Evolutionary conservation across 768 basidiomycete genomes (phyloP).

Genomic region (Tylopilus rubrobrunneus): DNA sequence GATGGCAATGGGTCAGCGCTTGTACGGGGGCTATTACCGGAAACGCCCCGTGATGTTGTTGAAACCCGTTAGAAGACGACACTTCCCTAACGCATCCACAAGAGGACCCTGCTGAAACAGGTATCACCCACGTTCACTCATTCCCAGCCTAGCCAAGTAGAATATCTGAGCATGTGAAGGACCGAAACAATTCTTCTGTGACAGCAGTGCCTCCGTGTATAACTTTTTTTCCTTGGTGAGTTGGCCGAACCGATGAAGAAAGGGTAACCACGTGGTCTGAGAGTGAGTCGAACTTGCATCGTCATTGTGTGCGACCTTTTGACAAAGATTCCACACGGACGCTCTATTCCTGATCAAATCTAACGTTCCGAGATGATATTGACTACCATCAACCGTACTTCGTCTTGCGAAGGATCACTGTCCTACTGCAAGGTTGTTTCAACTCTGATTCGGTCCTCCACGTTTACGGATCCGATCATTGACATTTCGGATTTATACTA

Average conservation of each 20-base stretch:
- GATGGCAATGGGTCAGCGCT: conserved; percentile 9
- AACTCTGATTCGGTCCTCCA: conserved; percentile 17
- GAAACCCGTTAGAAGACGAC: conserved; percentile 28
- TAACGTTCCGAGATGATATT: conserved; percentile 7
- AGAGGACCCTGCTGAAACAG: conserved; percentile 29
- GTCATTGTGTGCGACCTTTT: conserved; percentile 4
- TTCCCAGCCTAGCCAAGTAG: conserved; percentile 24
- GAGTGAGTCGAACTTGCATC: neutral
- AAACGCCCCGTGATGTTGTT: conserved; percentile 21
- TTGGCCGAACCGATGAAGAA: neutral
- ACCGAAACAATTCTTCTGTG: conserved; percentile 6
- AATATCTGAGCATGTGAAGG: conserved; percentile 23
- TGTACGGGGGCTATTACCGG: conserved; percentile 18
- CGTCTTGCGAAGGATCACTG: conserved; percentile 17
- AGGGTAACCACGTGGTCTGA: neutral
- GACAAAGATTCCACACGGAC: neutral
- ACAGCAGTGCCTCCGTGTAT: conserved; percentile 10
- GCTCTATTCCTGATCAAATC: neutral
- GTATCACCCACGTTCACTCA: conserved; percentile 19
- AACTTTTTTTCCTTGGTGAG: neutral
- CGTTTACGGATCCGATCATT: conserved; percentile 2
- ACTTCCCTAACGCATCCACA: conserved; percentile 31
- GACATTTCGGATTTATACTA: conserved; percentile 16
- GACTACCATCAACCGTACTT: conserved; percentile 9
- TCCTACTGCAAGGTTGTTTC: conserved; percentile 14